Evolutionary conservation across 768 basidiomycete species (phyloP).

Genomic region (Imleria badia): DNA sequence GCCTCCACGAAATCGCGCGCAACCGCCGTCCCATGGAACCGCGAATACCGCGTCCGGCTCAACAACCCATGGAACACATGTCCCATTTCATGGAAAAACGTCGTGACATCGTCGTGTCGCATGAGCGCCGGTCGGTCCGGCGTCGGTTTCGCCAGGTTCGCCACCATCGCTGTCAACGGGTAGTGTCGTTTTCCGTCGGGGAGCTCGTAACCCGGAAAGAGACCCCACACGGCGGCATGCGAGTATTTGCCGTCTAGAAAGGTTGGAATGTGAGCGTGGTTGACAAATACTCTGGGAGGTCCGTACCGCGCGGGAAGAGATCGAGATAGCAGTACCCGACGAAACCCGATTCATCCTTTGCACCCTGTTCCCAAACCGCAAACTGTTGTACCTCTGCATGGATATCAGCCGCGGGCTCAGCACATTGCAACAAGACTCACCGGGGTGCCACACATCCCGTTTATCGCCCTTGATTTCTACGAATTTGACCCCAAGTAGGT

Average conservation of each 20-base stretch:
- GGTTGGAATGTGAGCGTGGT: neutral
- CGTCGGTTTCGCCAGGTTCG: conserved; percentile 85
- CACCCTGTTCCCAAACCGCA: conserved; percentile 80
- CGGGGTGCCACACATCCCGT: conserved; percentile 76
- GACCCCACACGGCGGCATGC: conserved; percentile 84
- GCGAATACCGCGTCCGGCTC: conserved; percentile 64
- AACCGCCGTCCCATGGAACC: conserved; percentile 83
- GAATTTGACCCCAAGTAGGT: conserved; percentile 74
- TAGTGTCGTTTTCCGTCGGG: conserved; percentile 61
- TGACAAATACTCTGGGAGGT: neutral
- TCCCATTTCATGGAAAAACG: conserved; percentile 92
- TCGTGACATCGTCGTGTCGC: conserved; percentile 86
- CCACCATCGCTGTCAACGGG: conserved; percentile 83
- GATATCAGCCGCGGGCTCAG: neutral
- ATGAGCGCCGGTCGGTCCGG: conserved; percentile 79
- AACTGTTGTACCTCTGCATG: conserved; percentile 75
- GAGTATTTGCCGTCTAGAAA: conserved; percentile 72
- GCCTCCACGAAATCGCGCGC: conserved; percentile 87
- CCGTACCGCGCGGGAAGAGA: conserved; percentile 75
- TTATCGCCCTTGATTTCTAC: conserved; percentile 51
- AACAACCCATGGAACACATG: conserved; percentile 71
- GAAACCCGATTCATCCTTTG: conserved; percentile 69
- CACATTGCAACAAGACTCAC: conserved; percentile 37
- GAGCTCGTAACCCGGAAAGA: conserved; percentile 64
- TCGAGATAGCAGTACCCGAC: conserved; percentile 88